A percentile compares a stretch with the other conserved stretches of the same genome.
phyloP scores from a whole-genome alignment of 2,329 filamentous ascomycete species.

The Zasmidium cellare region DNA sequence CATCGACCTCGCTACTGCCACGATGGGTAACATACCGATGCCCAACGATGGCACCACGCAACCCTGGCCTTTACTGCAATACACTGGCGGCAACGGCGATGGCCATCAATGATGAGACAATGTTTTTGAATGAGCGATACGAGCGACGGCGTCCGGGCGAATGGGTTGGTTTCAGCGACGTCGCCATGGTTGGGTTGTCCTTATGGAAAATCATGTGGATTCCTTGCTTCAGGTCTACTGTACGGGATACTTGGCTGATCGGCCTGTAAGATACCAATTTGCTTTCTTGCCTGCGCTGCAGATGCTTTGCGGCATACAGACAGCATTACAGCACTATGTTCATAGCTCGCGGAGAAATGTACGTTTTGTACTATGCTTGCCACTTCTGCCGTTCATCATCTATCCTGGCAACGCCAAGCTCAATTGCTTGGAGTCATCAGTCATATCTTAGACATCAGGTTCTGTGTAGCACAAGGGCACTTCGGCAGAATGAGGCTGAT shows the following conservation, averaged over 20 bases:
- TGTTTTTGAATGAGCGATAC: not conserved
- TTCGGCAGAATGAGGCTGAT: not conserved
- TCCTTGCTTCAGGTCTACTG: not conserved
- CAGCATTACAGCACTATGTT: no score
- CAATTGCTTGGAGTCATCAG: not conserved
- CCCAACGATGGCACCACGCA: slow-evolving; percentile 19
- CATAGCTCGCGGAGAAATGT: no score
- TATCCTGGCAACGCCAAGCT: no score
- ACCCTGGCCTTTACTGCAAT: slow-evolving; percentile 30
- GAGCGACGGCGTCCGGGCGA: not conserved
- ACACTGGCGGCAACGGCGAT: slow-evolving; percentile 1
- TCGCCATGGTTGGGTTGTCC: not conserved
- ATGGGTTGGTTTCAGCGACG: not conserved
- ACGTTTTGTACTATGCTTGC: no score
- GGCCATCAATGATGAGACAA: not conserved
- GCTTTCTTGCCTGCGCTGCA: no score
- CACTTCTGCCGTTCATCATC: no score
- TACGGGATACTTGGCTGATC: not conserved
- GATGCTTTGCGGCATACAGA: not conserved
- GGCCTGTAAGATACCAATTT: not conserved
- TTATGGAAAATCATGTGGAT: not conserved
- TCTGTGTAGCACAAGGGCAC: not conserved
- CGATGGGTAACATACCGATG: slow-evolving; percentile 25
- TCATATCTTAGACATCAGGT: not conserved
- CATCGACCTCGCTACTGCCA: slow-evolving; percentile 13